Evolutionary conservation across 345 rosid species (phyloP).

Genomic region (Viola odorata): DNA sequence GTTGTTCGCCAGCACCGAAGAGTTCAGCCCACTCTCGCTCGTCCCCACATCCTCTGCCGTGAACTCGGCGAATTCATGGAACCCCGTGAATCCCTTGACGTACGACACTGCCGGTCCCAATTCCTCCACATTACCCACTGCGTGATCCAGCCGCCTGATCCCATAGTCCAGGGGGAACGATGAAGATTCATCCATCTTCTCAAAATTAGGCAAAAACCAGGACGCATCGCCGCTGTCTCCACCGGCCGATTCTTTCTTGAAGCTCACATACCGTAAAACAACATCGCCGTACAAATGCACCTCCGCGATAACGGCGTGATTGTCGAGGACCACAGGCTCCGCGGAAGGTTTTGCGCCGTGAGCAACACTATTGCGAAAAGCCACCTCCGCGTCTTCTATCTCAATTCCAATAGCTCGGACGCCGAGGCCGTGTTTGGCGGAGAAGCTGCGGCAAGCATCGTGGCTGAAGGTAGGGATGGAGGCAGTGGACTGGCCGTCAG

Average conservation of each 20-base stretch:
- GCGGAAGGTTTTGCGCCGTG: constrained; percentile 57
- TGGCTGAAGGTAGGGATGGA: constrained; percentile 3
- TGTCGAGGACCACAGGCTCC: constrained; percentile 40
- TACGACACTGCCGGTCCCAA: constrained; percentile 58
- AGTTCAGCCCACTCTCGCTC: constrained; percentile 77
- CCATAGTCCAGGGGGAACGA: constrained; percentile 73
- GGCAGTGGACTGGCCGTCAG: constrained; percentile 14
- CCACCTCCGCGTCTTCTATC: constrained; percentile 73
- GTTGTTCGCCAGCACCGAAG: constrained; percentile 68
- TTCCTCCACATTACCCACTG: constrained; percentile 85
- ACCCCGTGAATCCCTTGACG: constrained; percentile 67
- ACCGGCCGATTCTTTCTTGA: constrained; percentile 8
- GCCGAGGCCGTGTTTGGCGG: constrained; percentile 62
- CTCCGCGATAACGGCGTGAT: constrained; percentile 50
- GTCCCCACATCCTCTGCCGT: constrained; percentile 92
- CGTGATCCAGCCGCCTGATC: constrained; percentile 73
- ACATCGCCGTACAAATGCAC: constrained; percentile 79
- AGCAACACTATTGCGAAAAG: constrained; percentile 50
- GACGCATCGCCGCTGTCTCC: too few species aligned
- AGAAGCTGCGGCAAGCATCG: constrained; percentile 36
- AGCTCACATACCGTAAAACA: constrained; percentile 69
- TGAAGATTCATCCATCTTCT: constrained; percentile 38
- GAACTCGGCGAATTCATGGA: constrained; percentile 90
- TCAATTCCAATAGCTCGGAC: constrained; percentile 66
- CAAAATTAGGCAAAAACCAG: constrained; percentile 65